These are phyloP conservation scores for Obelidium mucronatum DNA, from an alignment of 192 early-diverging fungal species.

Conservation along the genomic window DNA sequence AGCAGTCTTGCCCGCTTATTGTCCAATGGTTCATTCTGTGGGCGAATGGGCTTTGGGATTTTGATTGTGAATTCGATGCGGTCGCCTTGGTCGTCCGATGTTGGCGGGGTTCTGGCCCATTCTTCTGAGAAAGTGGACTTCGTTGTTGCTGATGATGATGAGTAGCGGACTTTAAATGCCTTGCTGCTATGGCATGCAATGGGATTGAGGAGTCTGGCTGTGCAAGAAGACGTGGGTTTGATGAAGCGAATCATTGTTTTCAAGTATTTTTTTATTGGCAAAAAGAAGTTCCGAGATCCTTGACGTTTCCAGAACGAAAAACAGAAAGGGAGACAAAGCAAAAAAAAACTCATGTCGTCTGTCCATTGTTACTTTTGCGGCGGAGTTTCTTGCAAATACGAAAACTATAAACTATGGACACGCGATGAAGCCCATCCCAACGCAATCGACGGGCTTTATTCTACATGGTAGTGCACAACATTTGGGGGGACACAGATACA, in stretches of 20 bases:
- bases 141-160: background rate
- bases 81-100: slow-evolving; percentile 22
- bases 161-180: no score
- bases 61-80: slow-evolving; percentile 38
- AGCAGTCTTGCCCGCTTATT: slow-evolving; percentile 81
- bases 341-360: slow-evolving; percentile 40
- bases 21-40: slow-evolving; percentile 69
- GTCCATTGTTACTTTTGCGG: slow-evolving; percentile 57
- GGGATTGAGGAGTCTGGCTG: no score
- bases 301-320: background rate
- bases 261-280: background rate
- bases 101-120: slow-evolving; percentile 42
- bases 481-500: background rate
- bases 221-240: no score
- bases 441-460: slow-evolving; percentile 55
- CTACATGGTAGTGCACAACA: slow-evolving; percentile 34
- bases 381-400: slow-evolving; percentile 55
- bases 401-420: slow-evolving; percentile 53
- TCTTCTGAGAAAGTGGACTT: slow-evolving; percentile 32
- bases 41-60: slow-evolving; percentile 62
- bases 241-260: no score
- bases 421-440: slow-evolving; percentile 38
- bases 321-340: background rate
- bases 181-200: no score
- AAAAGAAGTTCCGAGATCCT: background rate